These are phyloP conservation scores for Cercophora scortea DNA, from an alignment of 495 filamentous ascomycete species.

Conservation along the genomic window DNA sequence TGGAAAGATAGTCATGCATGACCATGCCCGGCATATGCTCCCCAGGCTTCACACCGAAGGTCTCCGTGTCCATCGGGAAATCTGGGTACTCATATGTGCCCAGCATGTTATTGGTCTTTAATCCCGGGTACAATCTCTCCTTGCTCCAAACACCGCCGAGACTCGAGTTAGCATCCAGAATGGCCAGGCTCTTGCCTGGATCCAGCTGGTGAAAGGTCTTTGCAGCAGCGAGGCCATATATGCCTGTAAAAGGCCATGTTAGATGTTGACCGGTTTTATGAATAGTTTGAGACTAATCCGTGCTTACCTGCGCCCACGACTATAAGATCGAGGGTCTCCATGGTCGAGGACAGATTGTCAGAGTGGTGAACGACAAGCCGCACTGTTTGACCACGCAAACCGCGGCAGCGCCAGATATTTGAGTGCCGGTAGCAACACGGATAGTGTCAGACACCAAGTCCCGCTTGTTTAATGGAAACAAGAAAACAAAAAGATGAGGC, in stretches of 20 bases:
- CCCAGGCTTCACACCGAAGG: conserved; percentile 50
- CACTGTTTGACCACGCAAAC: no score
- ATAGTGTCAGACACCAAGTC: no score
- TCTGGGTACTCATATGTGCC: conserved; percentile 69
- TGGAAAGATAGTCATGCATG: conserved; percentile 58
- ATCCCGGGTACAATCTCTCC: conserved; percentile 55
- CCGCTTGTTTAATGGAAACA: no score
- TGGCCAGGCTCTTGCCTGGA: conserved; percentile 25
- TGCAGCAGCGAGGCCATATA: conserved; percentile 33
- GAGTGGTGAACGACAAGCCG: no score
- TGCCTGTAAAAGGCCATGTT: conserved; percentile 18
- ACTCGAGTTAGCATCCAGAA: conserved; percentile 29
- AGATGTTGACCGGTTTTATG: background rate
- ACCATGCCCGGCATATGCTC: conserved; percentile 63
- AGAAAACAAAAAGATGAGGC: no score
- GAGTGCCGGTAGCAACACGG: no score
- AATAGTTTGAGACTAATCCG: background rate
- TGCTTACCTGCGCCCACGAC: conserved; percentile 38
- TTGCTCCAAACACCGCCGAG: conserved; percentile 68
- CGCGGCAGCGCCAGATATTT: no score
- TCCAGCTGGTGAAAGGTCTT: conserved; percentile 35
- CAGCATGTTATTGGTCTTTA: conserved; percentile 53
- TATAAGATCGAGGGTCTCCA: conserved; percentile 32
- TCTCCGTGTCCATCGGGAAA: conserved; percentile 58
- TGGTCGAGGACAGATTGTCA: no score